Conservation (phyloP, 2,329 filamentous ascomycete genomes). For the Phialophora tarda region DNA sequence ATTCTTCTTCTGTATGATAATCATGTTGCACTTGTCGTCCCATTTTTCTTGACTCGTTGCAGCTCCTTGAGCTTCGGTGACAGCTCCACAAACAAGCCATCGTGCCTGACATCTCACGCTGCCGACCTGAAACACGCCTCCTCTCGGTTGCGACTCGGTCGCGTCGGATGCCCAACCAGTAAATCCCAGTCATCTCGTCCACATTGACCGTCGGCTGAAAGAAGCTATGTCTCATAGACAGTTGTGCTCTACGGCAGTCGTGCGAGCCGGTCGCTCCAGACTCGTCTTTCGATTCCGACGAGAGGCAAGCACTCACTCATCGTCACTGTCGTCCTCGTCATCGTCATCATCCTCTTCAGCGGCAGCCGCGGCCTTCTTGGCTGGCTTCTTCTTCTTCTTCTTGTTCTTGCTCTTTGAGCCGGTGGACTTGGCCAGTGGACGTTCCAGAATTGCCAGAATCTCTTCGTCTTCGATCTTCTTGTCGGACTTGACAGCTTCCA, state of each 20-base stretch:
- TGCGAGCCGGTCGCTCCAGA: conserved; percentile 1
- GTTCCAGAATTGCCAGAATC: conserved; percentile 90
- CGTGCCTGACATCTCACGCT: conserved; percentile 14
- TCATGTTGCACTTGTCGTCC: neutral
- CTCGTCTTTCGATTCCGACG: neutral
- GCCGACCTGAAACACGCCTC: conserved; percentile 28
- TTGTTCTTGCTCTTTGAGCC: conserved; percentile 81
- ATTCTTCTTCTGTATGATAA: conserved; percentile 9
- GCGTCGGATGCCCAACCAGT: conserved; percentile 20
- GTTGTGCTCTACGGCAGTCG: neutral
- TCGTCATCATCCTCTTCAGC: conserved; percentile 48
- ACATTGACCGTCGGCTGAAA: conserved; percentile 1
- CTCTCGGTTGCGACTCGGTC: conserved; percentile 20
- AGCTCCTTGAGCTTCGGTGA: conserved; percentile 3
- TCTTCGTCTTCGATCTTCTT: conserved; percentile 99
- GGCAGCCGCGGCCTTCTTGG: conserved; percentile 51
- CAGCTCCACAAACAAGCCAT: conserved; percentile 10
- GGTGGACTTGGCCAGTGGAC: conserved; percentile 70
- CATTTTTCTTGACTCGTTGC: neutral
- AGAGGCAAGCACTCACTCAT: conserved; percentile 46
- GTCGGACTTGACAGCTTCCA: conserved; percentile 85
- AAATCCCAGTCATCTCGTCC: conserved; percentile 10
- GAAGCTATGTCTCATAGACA: neutral
- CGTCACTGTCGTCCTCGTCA: conserved; percentile 48
- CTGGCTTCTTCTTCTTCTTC: conserved; percentile 83